A percentile compares a stretch with the other conserved stretches of the same genome.
Evolutionary conservation across 2,329 filamentous ascomycete genomes (phyloP).

Genomic region (Aaosphaeria arxii): DNA sequence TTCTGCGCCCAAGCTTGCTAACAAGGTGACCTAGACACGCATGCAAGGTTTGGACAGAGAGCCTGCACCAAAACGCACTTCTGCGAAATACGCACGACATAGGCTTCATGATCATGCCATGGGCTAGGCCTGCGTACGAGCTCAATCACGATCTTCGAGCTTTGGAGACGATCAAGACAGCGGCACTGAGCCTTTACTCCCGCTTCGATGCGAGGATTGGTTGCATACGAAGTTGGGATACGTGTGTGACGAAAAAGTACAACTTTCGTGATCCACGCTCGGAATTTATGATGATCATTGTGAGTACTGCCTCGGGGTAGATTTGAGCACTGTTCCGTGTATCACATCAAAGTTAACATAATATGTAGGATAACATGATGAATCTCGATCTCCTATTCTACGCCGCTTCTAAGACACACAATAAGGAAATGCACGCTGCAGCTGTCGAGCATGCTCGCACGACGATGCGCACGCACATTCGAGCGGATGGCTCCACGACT

Average conservation of each 20-base stretch:
- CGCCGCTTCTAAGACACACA: not conserved
- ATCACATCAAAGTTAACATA: too few species aligned
- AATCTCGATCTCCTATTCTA: not conserved
- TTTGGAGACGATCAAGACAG: conserved; percentile 4
- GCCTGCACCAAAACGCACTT: conserved; percentile 31
- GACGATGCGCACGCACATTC: not conserved
- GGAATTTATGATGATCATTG: not conserved
- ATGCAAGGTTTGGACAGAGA: not conserved
- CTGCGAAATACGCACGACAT: conserved; percentile 39
- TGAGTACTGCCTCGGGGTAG: too few species aligned
- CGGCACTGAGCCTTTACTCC: conserved; percentile 32
- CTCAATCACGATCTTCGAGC: conserved; percentile 32
- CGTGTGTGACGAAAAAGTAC: conserved; percentile 38
- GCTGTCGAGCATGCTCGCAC: not conserved
- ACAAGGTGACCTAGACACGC: not conserved
- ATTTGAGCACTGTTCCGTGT: too few species aligned
- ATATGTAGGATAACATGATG: not conserved
- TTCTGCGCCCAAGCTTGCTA: not conserved
- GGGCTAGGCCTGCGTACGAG: conserved; percentile 37
- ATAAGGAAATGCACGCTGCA: not conserved
- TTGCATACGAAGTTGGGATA: conserved; percentile 25
- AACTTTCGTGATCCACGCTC: conserved; percentile 25
- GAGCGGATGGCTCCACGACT: conserved; percentile 9
- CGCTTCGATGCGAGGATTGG: conserved; percentile 32
- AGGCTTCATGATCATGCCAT: conserved; percentile 43